Conservation (phyloP, 331 rosid species). For the Quercus tomentella region DNA sequence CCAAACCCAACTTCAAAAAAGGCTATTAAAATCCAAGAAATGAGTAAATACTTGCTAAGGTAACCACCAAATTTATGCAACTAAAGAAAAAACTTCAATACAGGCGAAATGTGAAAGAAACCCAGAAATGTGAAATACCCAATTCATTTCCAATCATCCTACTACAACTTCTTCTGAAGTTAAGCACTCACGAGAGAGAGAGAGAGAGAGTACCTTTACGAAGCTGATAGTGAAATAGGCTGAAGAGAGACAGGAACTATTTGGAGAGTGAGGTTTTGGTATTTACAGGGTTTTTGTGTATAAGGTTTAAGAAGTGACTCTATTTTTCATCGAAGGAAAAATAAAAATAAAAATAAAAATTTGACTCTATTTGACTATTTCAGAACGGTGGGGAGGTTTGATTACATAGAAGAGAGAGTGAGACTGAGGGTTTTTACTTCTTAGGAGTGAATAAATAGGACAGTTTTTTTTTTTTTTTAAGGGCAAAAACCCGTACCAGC, state of each 20-base stretch:
- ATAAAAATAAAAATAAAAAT: too few relatives aligned
- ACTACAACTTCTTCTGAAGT: not conserved
- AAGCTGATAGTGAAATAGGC: not conserved
- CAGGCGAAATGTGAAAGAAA: not conserved
- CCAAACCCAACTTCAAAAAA: not conserved
- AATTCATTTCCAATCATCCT: not conserved
- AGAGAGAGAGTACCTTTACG: not conserved
- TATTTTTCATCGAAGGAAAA: not conserved
- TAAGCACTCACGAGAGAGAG: not conserved
- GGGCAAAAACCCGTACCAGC: too few relatives aligned
- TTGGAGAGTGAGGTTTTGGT: not conserved
- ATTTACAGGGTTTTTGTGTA: not conserved
- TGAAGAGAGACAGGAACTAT: not conserved
- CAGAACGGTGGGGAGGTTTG: not conserved
- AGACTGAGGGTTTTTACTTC: too few relatives aligned
- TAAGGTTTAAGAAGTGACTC: not conserved
- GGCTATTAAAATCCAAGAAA: not conserved
- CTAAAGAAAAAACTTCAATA: not conserved
- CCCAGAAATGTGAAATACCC: not conserved
- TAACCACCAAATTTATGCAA: not conserved
- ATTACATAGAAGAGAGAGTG: not conserved
- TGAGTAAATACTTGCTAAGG: too few relatives aligned
- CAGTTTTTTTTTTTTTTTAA: not conserved
- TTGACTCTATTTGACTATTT: not conserved
- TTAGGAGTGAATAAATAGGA: too few relatives aligned